Evolutionary conservation across 306 rosid species (phyloP).

Genomic region (Inga laurina): DNA sequence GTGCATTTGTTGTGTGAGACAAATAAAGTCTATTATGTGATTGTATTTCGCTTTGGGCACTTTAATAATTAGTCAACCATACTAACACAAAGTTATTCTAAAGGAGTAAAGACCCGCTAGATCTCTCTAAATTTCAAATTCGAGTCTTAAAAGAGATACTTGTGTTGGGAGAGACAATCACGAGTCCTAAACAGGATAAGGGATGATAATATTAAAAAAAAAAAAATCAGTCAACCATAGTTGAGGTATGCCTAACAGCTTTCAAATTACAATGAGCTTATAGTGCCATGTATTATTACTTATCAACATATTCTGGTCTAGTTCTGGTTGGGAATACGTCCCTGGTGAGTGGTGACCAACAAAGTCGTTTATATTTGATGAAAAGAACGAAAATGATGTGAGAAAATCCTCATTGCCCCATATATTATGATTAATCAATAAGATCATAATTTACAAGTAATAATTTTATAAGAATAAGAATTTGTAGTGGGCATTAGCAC

Average conservation of each 20-base stretch:
- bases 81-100: no score
- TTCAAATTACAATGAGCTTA: background rate
- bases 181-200: rapidly evolving
- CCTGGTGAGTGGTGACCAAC: background rate
- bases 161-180: rapidly evolving
- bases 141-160: no score
- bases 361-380: background rate
- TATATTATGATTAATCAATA: background rate
- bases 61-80: no score
- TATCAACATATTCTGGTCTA: background rate
- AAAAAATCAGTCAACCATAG: no score
- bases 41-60: no score
- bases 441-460: background rate
- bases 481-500: background rate
- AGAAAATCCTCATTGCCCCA: background rate
- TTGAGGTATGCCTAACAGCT: no score
- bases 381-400: background rate
- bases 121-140: no score
- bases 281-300: background rate
- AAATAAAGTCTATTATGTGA: no score
- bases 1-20: no score
- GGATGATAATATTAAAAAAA: no score
- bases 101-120: rapidly evolving
- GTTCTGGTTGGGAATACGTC: background rate
- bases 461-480: background rate